Evolutionary conservation across 2,329 filamentous ascomycete genomes (phyloP).

Genomic region (Venturia effusa): DNA sequence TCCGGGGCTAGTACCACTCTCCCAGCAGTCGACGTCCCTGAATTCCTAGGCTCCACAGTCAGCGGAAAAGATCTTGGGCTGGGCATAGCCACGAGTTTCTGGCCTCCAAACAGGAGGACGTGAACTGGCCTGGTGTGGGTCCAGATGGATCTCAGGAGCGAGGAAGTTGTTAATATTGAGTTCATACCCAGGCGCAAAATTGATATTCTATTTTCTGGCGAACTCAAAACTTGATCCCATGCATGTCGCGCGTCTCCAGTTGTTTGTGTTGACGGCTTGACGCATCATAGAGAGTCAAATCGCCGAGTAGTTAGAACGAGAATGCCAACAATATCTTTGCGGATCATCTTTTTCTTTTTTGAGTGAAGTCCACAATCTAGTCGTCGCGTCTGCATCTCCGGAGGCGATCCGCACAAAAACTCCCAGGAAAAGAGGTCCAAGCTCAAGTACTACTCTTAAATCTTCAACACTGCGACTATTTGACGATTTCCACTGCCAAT

Average conservation of each 20-base stretch:
- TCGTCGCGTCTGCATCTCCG: background rate
- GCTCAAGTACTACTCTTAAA: background rate
- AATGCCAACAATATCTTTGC: background rate
- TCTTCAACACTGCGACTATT: background rate
- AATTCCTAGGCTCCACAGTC: no score
- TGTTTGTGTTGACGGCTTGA: background rate
- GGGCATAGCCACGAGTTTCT: no score
- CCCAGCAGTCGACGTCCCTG: no score
- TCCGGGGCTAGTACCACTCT: no score
- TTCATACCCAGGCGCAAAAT: no score
- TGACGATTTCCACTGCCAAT: background rate
- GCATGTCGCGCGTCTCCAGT: background rate
- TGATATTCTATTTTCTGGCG: background rate
- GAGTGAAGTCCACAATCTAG: background rate
- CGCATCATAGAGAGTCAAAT: background rate
- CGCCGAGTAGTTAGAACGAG: background rate
- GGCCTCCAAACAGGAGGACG: no score
- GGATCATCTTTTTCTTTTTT: background rate
- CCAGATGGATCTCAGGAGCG: no score
- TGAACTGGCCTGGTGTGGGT: no score
- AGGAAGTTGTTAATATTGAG: no score
- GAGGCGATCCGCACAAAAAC: constrained; percentile 2
- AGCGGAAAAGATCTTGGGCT: no score
- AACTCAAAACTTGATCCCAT: no score
- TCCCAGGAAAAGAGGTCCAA: background rate